Evolutionary conservation across 257 asterid species (phyloP).

Genomic region (Solanum lycopersicoides): DNA sequence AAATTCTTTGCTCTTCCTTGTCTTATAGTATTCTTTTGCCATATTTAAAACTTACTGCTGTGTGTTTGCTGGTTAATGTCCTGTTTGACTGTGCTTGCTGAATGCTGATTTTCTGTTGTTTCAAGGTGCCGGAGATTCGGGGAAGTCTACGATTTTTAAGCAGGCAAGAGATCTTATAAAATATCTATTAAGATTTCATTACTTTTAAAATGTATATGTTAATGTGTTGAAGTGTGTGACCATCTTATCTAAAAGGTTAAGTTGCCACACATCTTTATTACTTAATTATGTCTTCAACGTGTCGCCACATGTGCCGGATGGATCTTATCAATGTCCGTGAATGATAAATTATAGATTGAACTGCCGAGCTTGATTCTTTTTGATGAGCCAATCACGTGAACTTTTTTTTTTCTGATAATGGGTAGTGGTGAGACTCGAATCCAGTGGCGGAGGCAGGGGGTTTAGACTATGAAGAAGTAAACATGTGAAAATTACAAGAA

Average conservation of each 20-base stretch:
- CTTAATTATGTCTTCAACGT: neutral
- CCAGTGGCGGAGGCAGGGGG: neutral
- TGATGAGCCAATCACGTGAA: neutral
- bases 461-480: neutral
- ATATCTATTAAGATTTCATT: neutral
- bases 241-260: neutral
- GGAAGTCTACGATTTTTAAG: conserved; percentile 98
- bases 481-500: neutral
- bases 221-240: neutral
- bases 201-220: neutral
- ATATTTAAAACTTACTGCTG: neutral
- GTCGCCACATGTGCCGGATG: neutral
- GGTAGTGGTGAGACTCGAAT: neutral
- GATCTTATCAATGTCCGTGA: neutral
- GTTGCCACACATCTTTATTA: neutral
- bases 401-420: neutral
- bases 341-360: neutral
- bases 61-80: neutral
- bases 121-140: conserved; percentile 95
- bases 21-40: neutral
- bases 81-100: neutral
- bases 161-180: conserved; percentile 56
- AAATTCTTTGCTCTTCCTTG: neutral
- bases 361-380: neutral
- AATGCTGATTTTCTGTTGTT: neutral